A percentile compares a stretch with the other conserved stretches of the same genome.
Conservation (phyloP, 257 asterid genomes). For the Solanum commersonii region DNA sequence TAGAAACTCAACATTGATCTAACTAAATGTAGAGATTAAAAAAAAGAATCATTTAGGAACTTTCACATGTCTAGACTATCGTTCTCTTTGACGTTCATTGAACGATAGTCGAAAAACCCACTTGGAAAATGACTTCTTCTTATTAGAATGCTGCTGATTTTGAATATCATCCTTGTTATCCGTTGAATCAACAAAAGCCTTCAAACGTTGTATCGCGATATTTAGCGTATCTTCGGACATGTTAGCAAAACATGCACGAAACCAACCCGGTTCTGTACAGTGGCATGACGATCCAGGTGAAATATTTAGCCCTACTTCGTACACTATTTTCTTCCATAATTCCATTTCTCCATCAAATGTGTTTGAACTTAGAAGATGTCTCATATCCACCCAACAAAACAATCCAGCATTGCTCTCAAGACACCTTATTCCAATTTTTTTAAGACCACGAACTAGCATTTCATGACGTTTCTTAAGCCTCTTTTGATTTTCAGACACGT, state of each 20-base stretch:
- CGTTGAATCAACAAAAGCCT: neutral
- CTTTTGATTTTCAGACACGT: neutral
- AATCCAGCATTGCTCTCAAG: slow-evolving; percentile 8
- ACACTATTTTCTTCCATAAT: slow-evolving; percentile 2
- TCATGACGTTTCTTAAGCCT: slow-evolving; percentile 3
- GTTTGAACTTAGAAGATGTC: neutral
- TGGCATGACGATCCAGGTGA: slow-evolving; percentile 4
- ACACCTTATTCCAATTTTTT: neutral
- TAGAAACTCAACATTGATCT: neutral
- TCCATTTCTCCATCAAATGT: neutral
- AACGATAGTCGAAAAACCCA: slow-evolving; percentile 59
- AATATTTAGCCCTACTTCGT: neutral
- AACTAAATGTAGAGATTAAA: no score
- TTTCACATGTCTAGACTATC: neutral
- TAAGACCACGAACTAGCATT: slow-evolving; percentile 1
- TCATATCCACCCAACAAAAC: slow-evolving; percentile 5
- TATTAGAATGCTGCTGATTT: slow-evolving; percentile 10
- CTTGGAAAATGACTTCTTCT: slow-evolving; percentile 31
- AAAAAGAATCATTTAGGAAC: no score
- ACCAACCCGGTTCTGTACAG: slow-evolving; percentile 7
- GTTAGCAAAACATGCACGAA: slow-evolving; percentile 2
- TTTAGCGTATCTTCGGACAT: neutral
- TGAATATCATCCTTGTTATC: neutral
- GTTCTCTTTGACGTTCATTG: slow-evolving; percentile 42
- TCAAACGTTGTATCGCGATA: neutral